phyloP scores from a whole-genome alignment of 1,139 yeast species.

The Diutina scorzettiae region DNA sequence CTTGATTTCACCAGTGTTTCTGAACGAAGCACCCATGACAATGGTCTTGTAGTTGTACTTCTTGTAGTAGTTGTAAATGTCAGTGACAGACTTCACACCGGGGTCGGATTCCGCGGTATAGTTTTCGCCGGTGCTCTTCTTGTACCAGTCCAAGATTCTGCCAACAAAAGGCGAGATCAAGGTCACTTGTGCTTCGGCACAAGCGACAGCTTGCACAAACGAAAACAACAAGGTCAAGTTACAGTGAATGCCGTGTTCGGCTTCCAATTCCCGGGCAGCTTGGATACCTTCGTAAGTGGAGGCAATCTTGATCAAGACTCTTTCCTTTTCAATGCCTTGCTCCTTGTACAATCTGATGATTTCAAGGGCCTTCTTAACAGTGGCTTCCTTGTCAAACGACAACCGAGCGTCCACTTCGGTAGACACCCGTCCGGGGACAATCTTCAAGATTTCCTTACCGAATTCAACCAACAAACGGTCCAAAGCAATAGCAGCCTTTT shows the following conservation, averaged over 20 bases:
- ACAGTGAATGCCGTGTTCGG: conserved; percentile 83
- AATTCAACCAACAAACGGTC: conserved; percentile 92
- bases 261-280: conserved; percentile 93
- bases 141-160: conserved; percentile 98
- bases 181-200: conserved; percentile 96
- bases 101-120: conserved; percentile 80
- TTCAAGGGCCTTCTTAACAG: conserved; percentile 82
- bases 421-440: conserved; percentile 98
- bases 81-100: conserved; percentile 86
- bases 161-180: conserved; percentile 98
- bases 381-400: conserved; percentile 88
- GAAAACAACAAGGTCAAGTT: conserved; percentile 94
- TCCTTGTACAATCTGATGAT: conserved; percentile 76
- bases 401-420: conserved; percentile 98
- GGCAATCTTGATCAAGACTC: conserved; percentile 91
- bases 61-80: conserved; percentile 94
- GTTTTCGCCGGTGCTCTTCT: conserved; percentile 83
- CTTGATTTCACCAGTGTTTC: conserved; percentile 93
- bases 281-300: conserved; percentile 99
- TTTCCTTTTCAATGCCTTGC: conserved; percentile 75
- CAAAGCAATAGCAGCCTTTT: conserved; percentile 60
- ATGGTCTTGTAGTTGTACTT: conserved; percentile 92
- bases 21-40: conserved; percentile 99
- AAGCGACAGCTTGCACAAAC: conserved; percentile 94
- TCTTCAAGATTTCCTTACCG: conserved; percentile 84